Percentiles rank a stretch among this genome's conserved stretches.
Conservation (phyloP, 2,329 filamentous ascomycete genomes). For the Claviceps cyperi region DNA sequence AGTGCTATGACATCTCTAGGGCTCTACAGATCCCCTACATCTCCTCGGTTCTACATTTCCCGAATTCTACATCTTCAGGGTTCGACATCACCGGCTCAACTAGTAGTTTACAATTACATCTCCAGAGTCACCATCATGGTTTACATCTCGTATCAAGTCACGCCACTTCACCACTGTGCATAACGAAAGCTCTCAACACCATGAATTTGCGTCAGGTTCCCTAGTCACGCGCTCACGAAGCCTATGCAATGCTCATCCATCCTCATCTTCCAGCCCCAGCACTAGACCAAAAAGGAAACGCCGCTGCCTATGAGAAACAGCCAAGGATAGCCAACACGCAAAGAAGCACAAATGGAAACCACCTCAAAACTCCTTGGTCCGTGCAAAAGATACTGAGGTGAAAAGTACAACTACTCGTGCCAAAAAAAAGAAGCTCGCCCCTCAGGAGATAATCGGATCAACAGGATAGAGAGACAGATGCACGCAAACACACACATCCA, state of each 20-base stretch:
- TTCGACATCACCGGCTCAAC: no score
- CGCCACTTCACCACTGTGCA: no score
- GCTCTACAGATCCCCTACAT: no score
- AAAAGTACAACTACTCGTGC: conserved; percentile 2
- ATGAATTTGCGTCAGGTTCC: no score
- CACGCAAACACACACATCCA: background rate
- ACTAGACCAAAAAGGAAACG: conserved; percentile 13
- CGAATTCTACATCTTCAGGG: no score
- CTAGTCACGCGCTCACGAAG: background rate
- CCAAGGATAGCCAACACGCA: conserved; percentile 9
- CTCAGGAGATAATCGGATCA: background rate
- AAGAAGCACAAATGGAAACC: conserved; percentile 1
- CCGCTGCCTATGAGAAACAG: conserved; percentile 18
- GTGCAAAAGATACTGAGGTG: conserved; percentile 2
- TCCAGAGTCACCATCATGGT: no score
- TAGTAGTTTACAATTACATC: no score
- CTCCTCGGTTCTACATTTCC: no score
- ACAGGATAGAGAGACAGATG: background rate
- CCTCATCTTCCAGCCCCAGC: conserved; percentile 6
- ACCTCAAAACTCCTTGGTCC: background rate
- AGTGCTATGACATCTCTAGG: no score
- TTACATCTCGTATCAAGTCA: no score
- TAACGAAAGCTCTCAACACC: no score
- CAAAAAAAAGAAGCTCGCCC: background rate
- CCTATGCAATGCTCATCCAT: conserved; percentile 9